A percentile compares a stretch with the other conserved stretches of the same genome.
These are phyloP conservation scores for Fibroporia radiculosa DNA, from an alignment of 768 basidiomycete species.

Conservation along the genomic window DNA sequence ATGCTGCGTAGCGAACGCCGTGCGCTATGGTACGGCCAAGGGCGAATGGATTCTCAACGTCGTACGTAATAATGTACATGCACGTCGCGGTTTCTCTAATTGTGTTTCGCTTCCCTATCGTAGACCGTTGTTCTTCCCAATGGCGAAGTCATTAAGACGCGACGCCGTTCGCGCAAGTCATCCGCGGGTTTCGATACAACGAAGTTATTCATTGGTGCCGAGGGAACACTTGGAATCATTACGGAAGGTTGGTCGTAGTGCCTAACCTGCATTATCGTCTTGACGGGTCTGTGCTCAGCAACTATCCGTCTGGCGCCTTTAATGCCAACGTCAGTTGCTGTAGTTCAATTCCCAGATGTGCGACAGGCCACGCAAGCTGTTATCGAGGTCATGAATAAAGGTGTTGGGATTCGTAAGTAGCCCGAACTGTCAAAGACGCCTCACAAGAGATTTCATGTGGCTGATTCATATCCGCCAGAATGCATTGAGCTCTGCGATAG, in stretches of 20 bases:
- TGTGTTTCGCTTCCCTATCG: neutral
- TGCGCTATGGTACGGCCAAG: slow-evolving; percentile 82
- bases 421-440: no score
- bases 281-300: slow-evolving; percentile 31
- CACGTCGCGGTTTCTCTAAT: neutral
- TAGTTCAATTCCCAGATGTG: slow-evolving; percentile 81
- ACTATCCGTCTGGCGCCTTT: slow-evolving; percentile 78
- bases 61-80: slow-evolving; percentile 30
- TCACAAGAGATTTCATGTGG: neutral
- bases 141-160: slow-evolving; percentile 84
- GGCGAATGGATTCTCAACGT: slow-evolving; percentile 84
- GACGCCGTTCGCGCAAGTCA: slow-evolving; percentile 72
- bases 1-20: slow-evolving; percentile 41
- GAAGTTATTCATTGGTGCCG: slow-evolving; percentile 85
- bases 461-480: slow-evolving; percentile 43
- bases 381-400: slow-evolving; percentile 55
- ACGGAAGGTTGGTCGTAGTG: slow-evolving; percentile 51
- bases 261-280: no score
- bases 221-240: slow-evolving; percentile 86
- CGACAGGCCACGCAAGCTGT: slow-evolving; percentile 74
- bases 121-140: slow-evolving; percentile 81
- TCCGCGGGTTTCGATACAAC: slow-evolving; percentile 84
- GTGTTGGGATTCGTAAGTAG: slow-evolving; percentile 15
- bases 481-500: slow-evolving; percentile 82
- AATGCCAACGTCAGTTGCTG: slow-evolving; percentile 78